phyloP scores from a whole-genome alignment of 2,329 filamentous ascomycete species.

The Fusarium sp. region DNA sequence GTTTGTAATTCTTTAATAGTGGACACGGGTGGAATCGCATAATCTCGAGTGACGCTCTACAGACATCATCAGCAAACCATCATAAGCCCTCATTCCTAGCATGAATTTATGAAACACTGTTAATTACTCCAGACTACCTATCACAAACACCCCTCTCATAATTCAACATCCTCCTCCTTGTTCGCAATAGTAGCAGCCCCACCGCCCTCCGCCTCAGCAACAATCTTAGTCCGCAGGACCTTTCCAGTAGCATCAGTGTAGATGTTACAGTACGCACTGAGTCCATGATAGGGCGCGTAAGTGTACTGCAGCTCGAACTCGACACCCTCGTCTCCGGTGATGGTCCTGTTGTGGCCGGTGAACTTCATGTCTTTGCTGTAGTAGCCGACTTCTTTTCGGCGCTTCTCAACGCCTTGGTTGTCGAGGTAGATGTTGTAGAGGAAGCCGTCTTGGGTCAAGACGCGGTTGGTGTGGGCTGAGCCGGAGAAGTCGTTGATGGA shows the following conservation, averaged over 20 bases:
- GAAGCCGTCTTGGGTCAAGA: constrained; percentile 28
- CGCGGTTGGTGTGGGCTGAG: constrained; percentile 25
- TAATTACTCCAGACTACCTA: background rate
- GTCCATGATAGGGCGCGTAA: constrained; percentile 24
- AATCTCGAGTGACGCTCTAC: too few species aligned
- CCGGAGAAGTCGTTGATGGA: constrained; percentile 33
- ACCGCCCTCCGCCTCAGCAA: constrained; percentile 29
- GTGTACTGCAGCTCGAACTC: constrained; percentile 32
- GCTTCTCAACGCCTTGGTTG: constrained; percentile 23
- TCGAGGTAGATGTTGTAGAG: constrained; percentile 29
- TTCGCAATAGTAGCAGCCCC: constrained; percentile 31
- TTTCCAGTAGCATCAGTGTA: constrained; percentile 26
- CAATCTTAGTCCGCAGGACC: constrained; percentile 29
- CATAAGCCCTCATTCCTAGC: background rate
- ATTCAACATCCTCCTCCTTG: constrained; percentile 13
- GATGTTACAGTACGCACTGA: constrained; percentile 27
- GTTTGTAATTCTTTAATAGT: too few species aligned
- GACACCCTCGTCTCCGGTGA: background rate
- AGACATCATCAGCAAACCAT: background rate
- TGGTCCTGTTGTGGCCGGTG: constrained; percentile 24
- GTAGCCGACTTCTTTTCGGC: constrained; percentile 28
- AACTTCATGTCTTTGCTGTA: constrained; percentile 34
- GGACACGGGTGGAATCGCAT: too few species aligned
- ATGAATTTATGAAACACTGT: background rate
- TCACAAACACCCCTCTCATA: background rate